Conservation (phyloP, 306 rosid genomes). For the Luffa aegyptiaca region DNA sequence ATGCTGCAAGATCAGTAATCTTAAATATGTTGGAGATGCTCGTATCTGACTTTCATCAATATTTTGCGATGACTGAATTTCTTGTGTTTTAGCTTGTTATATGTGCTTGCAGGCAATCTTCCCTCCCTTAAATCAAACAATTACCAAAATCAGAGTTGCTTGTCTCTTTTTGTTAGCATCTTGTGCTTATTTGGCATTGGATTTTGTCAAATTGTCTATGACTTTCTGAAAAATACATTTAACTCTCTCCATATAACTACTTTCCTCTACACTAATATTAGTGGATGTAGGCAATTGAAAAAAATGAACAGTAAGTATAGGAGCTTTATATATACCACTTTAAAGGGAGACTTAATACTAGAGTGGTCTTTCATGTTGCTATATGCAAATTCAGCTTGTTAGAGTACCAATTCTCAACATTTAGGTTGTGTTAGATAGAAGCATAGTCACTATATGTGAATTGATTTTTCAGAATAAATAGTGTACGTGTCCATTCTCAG, state of each 20-base stretch:
- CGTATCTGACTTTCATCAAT: background rate
- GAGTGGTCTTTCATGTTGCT: background rate
- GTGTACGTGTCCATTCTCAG: conserved; percentile 23
- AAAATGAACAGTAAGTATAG: background rate
- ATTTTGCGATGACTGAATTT: background rate
- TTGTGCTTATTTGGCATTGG: background rate
- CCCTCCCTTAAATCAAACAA: background rate
- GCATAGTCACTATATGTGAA: conserved; percentile 7
- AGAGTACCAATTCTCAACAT: no score
- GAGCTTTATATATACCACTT: background rate
- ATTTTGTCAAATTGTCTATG: background rate
- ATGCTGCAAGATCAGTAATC: background rate
- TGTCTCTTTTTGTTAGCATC: background rate
- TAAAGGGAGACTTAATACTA: background rate
- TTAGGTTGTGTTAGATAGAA: no score
- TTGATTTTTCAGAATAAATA: conserved; percentile 17
- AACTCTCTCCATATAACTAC: background rate
- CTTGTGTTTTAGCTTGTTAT: background rate
- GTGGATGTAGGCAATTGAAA: background rate
- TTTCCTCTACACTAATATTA: background rate
- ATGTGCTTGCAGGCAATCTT: background rate
- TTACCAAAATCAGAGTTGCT: background rate
- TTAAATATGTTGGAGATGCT: background rate
- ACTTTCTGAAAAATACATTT: background rate
- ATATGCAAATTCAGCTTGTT: background rate